These are phyloP conservation scores for Luzula sylvatica DNA, from an alignment of 176 grass and related monocot species.

Conservation along the genomic window DNA sequence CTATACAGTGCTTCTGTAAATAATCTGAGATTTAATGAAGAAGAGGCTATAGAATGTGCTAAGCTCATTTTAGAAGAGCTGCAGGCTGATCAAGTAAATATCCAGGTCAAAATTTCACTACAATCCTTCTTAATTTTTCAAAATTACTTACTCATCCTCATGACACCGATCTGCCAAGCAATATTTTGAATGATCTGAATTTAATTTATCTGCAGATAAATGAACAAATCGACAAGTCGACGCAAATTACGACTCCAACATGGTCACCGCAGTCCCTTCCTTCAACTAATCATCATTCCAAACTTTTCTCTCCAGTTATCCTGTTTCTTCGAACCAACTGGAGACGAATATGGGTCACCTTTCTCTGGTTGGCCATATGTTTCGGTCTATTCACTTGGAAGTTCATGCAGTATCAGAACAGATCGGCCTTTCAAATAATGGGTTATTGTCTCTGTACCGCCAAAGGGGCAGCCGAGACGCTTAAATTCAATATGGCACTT, in stretches of 20 bases:
- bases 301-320: background rate
- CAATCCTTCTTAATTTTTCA: background rate
- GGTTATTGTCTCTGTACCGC: conserved; percentile 56
- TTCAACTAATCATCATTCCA: background rate
- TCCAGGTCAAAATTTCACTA: conserved; percentile 15
- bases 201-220: conserved; percentile 4
- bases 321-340: conserved; percentile 41
- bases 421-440: conserved; percentile 49
- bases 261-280: background rate
- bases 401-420: conserved; percentile 44
- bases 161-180: background rate
- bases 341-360: conserved; percentile 34
- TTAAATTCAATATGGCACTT: conserved; percentile 71
- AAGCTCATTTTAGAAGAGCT: conserved; percentile 32
- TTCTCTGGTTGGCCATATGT: conserved; percentile 43
- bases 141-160: background rate
- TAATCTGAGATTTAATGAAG: conserved; percentile 22
- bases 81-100: conserved; percentile 15
- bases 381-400: conserved; percentile 53
- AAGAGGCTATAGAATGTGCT: conserved; percentile 31
- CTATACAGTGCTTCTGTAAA: conserved; percentile 25
- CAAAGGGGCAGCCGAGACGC: conserved; percentile 46
- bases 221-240: background rate
- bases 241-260: background rate
- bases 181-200: too few relatives aligned